Base-by-base conservation (phyloP, 2,329 filamentous ascomycete species). In the Diaporthe sp. region DNA sequence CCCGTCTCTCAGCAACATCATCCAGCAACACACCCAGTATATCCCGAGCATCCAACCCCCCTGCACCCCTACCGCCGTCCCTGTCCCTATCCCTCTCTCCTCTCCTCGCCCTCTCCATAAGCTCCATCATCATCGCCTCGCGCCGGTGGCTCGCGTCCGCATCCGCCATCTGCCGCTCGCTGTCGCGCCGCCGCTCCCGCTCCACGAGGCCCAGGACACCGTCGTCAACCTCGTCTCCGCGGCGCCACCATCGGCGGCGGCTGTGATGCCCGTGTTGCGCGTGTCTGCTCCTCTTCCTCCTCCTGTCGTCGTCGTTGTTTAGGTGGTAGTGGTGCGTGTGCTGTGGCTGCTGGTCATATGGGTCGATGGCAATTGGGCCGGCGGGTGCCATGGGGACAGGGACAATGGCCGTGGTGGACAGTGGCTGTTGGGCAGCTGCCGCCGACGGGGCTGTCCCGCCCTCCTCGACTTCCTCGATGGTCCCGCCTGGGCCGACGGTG, bases 321-420 rank as follows among this genome's bases (percentile, higher is more conserved):
- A 65, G 22, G 50, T 56, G 63, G 71, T 56, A 73, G 71, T 66
- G 65, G 70, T 65, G 65, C 22, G 50, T 66, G 50, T 75, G 73
- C 51, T 10, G 44, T 55, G 30, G 58, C 58, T 61, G 58, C 39
- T n/a, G 22, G 39, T 53, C 56, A 25, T 56, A 44, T 4, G 44
- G 10, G 19, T 32, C 13, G 10, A 55, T 4, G 19, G 32, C 53
- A n/a, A n/a, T n/a, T n/a, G n/a, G n/a, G n/a, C n/a, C n/a, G 1
- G 51, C 22, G 30, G 42, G 22, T 8, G 44, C 8, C 0, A 51
- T 25, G 1, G 65, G n/a, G 4, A 51, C 17, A 2, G 65, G n/a
- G 10, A 51, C 12, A 9, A 47, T 37, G 30, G 50, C 27, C 6
- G 39, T 13, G n/a, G 35, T 47, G 44, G 19, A 22, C 42, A 6